A percentile compares a stretch with the other conserved stretches of the same genome.
Evolutionary conservation across 73 alveolate genomes (phyloP).

Genomic region (Effrenium voratum): DNA sequence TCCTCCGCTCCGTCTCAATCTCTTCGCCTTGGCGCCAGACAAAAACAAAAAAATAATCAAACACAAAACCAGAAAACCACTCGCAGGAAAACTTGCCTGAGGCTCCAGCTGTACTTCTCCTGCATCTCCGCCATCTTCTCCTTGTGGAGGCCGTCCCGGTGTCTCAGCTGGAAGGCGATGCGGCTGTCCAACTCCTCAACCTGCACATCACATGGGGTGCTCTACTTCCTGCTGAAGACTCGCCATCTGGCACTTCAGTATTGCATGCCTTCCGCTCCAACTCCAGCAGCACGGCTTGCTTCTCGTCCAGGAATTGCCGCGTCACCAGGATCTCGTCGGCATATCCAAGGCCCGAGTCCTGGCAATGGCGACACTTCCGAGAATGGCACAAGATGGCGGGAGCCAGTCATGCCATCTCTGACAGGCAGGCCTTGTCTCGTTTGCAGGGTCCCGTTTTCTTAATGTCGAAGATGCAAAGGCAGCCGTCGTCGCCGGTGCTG

Average conservation of each 20-base stretch:
- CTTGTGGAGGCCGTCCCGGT: slow-evolving; percentile 94
- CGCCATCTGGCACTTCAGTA: too few species aligned
- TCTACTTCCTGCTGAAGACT: not conserved
- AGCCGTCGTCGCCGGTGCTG: slow-evolving; percentile 95
- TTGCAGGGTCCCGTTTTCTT: slow-evolving; percentile 94
- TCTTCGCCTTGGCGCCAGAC: slow-evolving; percentile 94
- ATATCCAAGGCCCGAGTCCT: slow-evolving; percentile 80
- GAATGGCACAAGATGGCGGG: not conserved
- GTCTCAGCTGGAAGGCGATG: slow-evolving; percentile 95
- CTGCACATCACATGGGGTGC: too few species aligned
- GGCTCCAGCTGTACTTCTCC: slow-evolving; percentile 63
- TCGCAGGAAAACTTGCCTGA: not conserved
- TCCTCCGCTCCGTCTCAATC: slow-evolving; percentile 95
- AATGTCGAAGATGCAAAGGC: slow-evolving; percentile 96
- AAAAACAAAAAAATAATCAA: not conserved
- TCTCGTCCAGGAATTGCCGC: slow-evolving; percentile 95
- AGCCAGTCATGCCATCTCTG: not conserved
- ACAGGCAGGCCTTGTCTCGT: slow-evolving; percentile 95
- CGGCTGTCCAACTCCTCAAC: slow-evolving; percentile 95
- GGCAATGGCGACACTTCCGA: not conserved
- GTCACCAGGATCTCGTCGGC: slow-evolving; percentile 96
- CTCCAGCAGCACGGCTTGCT: slow-evolving; percentile 82
- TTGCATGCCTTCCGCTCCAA: slow-evolving; percentile 18
- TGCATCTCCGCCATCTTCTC: slow-evolving; percentile 95
- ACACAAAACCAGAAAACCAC: not conserved